phyloP scores from a whole-genome alignment of 306 rosid species.

The Cotoneaster glaucophyllus region DNA sequence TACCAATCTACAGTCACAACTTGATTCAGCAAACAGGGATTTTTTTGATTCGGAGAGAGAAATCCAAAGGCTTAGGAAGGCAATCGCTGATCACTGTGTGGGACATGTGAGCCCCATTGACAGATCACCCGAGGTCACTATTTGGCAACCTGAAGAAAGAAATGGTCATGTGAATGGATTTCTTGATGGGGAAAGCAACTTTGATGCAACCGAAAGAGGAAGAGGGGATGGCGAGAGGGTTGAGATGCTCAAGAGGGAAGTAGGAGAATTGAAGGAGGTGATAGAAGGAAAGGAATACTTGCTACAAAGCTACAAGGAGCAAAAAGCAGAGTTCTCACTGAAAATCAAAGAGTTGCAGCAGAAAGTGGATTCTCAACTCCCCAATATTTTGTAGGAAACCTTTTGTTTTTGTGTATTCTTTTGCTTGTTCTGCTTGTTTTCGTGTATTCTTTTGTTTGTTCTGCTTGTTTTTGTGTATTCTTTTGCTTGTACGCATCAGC shows the following conservation, averaged over 20 bases:
- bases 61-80: slow-evolving; percentile 85
- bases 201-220: slow-evolving; percentile 39
- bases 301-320: slow-evolving; percentile 87
- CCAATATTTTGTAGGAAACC: slow-evolving; percentile 73
- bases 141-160: slow-evolving; percentile 41
- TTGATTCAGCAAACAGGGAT: slow-evolving; percentile 71
- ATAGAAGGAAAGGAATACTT: slow-evolving; percentile 87
- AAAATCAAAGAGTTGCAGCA: slow-evolving; percentile 83
- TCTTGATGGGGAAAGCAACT: slow-evolving; percentile 47
- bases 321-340: slow-evolving; percentile 65
- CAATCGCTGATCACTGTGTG: slow-evolving; percentile 88
- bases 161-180: slow-evolving; percentile 59
- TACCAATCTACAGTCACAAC: slow-evolving; percentile 73
- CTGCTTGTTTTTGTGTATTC: not conserved
- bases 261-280: slow-evolving; percentile 85
- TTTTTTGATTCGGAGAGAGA: slow-evolving; percentile 76
- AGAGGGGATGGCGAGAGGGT: slow-evolving; percentile 61
- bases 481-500: no score
- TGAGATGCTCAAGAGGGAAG: slow-evolving; percentile 74
- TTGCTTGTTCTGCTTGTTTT: slow-evolving; percentile 9
- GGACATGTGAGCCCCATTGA: slow-evolving; percentile 37
- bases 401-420: slow-evolving; percentile 51
- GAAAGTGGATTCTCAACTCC: slow-evolving; percentile 85
- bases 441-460: no score
- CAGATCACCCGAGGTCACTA: slow-evolving; percentile 33